These are phyloP conservation scores for Pichia cephalocereana DNA, from an alignment of 805 yeast species.

Conservation along the genomic window DNA sequence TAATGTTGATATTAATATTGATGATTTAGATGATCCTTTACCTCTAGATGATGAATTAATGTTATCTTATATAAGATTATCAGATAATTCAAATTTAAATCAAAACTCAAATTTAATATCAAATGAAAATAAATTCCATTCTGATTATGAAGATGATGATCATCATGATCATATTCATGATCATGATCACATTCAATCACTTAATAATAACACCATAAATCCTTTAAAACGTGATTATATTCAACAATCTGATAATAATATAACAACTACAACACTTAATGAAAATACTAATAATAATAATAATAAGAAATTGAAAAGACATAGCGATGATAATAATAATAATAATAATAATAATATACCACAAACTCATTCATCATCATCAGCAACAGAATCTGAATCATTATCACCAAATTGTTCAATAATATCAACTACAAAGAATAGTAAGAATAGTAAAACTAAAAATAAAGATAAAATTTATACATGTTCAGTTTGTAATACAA, in stretches of 20 bases:
- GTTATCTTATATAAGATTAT: constrained; percentile 1
- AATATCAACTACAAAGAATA: no score
- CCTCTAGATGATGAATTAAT: constrained; percentile 12
- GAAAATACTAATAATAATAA: not conserved
- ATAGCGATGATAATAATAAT: no score
- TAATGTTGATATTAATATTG: not conserved
- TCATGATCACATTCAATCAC: no score
- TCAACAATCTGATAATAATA: no score
- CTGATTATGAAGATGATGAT: not conserved
- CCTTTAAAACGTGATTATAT: not conserved
- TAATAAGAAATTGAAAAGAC: not conserved
- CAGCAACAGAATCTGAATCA: no score
- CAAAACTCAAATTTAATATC: no score
- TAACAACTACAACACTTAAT: no score
- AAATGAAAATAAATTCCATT: not conserved
- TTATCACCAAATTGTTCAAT: no score
- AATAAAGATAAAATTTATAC: constrained; percentile 18
- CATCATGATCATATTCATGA: no score
- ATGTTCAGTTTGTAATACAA: constrained; percentile 41
- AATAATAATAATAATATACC: no score
- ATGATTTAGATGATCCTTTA: constrained; percentile 1
- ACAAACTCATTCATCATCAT: no score
- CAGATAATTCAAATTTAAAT: not conserved
- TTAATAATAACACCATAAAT: not conserved
- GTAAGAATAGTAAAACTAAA: no score